phyloP scores from a whole-genome alignment of 2,329 filamentous ascomycete species.

The Ustilaginoidea virens region DNA sequence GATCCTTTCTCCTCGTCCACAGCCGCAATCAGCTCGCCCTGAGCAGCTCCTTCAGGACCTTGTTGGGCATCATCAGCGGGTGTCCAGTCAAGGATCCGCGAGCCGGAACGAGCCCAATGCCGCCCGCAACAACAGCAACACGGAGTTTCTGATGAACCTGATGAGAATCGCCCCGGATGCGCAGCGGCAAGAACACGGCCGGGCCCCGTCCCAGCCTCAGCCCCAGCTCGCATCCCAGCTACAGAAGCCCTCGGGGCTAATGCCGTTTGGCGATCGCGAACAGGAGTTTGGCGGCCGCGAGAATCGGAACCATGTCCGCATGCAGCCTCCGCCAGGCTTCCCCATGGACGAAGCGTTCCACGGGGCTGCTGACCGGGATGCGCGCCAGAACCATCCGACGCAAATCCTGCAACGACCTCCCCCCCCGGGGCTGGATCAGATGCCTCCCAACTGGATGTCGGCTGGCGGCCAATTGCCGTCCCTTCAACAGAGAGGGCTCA shows the following conservation, averaged over 20 bases:
- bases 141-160: constrained; percentile 73
- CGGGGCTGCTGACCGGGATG: constrained; percentile 27
- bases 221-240: constrained; percentile 5
- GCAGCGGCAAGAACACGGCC: constrained; percentile 33
- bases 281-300: constrained; percentile 24
- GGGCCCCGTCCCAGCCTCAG: constrained; percentile 6
- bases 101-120: constrained; percentile 27
- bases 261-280: constrained; percentile 32
- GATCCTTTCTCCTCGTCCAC: constrained; percentile 34
- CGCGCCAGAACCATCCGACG: constrained; percentile 37
- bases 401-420: constrained; percentile 51
- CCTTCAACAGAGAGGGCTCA: constrained; percentile 28
- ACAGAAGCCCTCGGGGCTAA: constrained; percentile 26
- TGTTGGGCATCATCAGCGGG: constrained; percentile 41
- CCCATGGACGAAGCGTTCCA: constrained; percentile 37
- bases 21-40: constrained; percentile 34
- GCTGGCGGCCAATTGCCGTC: constrained; percentile 27
- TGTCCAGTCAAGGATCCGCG: constrained; percentile 32
- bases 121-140: constrained; percentile 43
- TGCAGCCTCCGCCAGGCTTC: constrained; percentile 33
- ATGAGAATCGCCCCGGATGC: constrained; percentile 45
- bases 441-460: constrained; percentile 40
- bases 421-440: constrained; percentile 43
- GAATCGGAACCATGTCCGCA: constrained; percentile 21
- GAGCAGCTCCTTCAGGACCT: constrained; percentile 48